Percentiles rank a stretch among this genome's conserved stretches.
Evolutionary conservation across 441 rosid genomes (phyloP).

Genomic region (Raphanus hybrid): DNA sequence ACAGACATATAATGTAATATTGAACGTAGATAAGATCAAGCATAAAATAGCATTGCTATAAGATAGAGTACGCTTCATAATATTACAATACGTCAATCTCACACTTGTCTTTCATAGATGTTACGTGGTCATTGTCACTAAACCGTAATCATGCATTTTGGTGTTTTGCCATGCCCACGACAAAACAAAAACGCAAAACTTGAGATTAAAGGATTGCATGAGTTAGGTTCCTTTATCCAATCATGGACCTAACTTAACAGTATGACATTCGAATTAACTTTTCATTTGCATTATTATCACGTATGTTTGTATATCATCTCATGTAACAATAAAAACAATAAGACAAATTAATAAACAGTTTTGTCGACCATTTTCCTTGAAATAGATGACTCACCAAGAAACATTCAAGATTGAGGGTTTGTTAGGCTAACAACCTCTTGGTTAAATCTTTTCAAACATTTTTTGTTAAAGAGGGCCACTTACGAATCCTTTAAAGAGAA

Average conservation of each 20-base stretch:
- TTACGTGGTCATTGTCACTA: slow-evolving; percentile 40
- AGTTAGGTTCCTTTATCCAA: slow-evolving; percentile 39
- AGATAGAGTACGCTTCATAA: neutral
- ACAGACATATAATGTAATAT: neutral
- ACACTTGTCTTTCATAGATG: slow-evolving; percentile 38
- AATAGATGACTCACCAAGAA: slow-evolving; percentile 38
- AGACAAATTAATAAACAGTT: slow-evolving; percentile 30
- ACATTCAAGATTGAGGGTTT: slow-evolving; percentile 28
- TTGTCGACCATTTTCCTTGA: slow-evolving; percentile 24
- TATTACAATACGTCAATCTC: slow-evolving; percentile 27
- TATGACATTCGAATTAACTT: slow-evolving; percentile 40
- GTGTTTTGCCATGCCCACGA: slow-evolving; percentile 26
- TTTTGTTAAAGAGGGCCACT: slow-evolving; percentile 11
- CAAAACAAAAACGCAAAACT: slow-evolving; percentile 24
- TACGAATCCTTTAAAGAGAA: slow-evolving; percentile 12
- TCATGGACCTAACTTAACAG: slow-evolving; percentile 44
- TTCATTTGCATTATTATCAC: slow-evolving; percentile 18
- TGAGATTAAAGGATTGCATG: slow-evolving; percentile 40
- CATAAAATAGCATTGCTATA: neutral
- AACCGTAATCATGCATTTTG: slow-evolving; percentile 34
- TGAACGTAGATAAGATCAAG: slow-evolving; percentile 1
- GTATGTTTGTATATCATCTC: neutral
- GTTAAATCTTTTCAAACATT: neutral
- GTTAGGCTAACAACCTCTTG: slow-evolving; percentile 39
- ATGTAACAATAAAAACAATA: slow-evolving; percentile 1